A percentile compares a stretch with the other conserved stretches of the same genome.
These are phyloP conservation scores for Pisolithus orientalis DNA, from an alignment of 768 basidiomycete species.

Conservation along the genomic window DNA sequence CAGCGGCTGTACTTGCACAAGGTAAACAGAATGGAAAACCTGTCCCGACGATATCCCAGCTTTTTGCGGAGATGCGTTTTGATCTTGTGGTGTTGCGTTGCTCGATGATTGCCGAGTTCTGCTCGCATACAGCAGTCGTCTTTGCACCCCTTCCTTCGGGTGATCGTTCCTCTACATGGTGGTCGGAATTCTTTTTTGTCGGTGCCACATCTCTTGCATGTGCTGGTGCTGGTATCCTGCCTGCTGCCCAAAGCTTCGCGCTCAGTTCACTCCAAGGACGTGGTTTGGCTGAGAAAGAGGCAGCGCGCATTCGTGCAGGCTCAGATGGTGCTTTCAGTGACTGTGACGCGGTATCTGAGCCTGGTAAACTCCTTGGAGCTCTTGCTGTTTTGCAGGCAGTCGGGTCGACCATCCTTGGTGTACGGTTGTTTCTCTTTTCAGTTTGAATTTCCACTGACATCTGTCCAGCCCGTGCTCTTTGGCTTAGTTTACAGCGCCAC, in stretches of 20 bases:
- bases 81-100: conserved; percentile 60
- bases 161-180: conserved; percentile 8
- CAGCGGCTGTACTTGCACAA: conserved; percentile 5
- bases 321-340: not conserved
- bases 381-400: conserved; percentile 62
- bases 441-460: not conserved
- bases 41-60: conserved; percentile 42
- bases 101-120: conserved; percentile 62
- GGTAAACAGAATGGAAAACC: conserved; percentile 35
- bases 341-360: conserved; percentile 29
- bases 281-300: conserved; percentile 29
- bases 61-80: conserved; percentile 58
- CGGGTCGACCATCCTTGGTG: conserved; percentile 55
- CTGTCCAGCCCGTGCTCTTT: conserved; percentile 60
- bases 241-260: conserved; percentile 68
- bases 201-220: conserved; percentile 56
- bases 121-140: conserved; percentile 58
- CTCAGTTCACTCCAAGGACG: conserved; percentile 49
- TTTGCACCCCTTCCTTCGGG: conserved; percentile 42
- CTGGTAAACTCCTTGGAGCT: conserved; percentile 65
- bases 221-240: conserved; percentile 63
- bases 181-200: conserved; percentile 44
- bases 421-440: conserved; percentile 15
- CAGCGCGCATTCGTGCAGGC: conserved; percentile 12
- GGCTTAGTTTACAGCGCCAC: conserved; percentile 60